A percentile compares a stretch with the other conserved stretches of the same genome.
Conservation (phyloP, 768 basidiomycete genomes). For the Lactarius sp. region DNA sequence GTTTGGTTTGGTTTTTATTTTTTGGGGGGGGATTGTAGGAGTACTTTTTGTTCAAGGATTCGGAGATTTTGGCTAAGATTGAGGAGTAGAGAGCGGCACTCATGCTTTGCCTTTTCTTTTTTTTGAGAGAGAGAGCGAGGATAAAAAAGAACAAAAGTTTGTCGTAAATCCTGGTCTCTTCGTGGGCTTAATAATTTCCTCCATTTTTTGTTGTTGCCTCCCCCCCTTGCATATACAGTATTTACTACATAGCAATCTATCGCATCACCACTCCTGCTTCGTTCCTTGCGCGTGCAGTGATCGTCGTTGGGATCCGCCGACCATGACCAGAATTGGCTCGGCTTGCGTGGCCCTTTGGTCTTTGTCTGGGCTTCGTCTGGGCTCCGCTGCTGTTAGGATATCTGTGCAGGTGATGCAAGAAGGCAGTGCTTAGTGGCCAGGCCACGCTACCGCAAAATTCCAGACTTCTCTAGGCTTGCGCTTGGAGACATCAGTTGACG, state of each 20-base stretch:
- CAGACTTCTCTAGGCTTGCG: too few relatives aligned
- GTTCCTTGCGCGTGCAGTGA: background rate
- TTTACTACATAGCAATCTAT: constrained; percentile 6
- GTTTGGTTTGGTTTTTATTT: background rate
- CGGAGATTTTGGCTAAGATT: constrained; percentile 95
- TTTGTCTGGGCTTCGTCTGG: too few relatives aligned
- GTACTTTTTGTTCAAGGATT: constrained; percentile 90
- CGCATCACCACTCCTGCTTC: constrained; percentile 5
- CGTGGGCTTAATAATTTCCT: background rate
- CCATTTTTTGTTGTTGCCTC: background rate
- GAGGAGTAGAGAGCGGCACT: constrained; percentile 55
- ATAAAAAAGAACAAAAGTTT: background rate
- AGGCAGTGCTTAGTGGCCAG: too few relatives aligned
- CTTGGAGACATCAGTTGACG: too few relatives aligned
- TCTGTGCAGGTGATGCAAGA: too few relatives aligned
- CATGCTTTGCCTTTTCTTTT: background rate
- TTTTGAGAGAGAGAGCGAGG: background rate
- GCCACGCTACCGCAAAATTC: too few relatives aligned
- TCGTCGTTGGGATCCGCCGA: background rate
- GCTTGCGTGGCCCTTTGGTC: too few relatives aligned
- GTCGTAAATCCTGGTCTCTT: constrained; percentile 2
- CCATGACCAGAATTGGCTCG: too few relatives aligned
- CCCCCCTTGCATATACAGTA: background rate
- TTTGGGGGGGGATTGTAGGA: constrained; percentile 51
- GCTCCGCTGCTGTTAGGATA: too few relatives aligned